These are phyloP conservation scores for Aspergillus pseudoterreus DNA, from an alignment of 2,329 filamentous ascomycete species.

Conservation along the genomic window DNA sequence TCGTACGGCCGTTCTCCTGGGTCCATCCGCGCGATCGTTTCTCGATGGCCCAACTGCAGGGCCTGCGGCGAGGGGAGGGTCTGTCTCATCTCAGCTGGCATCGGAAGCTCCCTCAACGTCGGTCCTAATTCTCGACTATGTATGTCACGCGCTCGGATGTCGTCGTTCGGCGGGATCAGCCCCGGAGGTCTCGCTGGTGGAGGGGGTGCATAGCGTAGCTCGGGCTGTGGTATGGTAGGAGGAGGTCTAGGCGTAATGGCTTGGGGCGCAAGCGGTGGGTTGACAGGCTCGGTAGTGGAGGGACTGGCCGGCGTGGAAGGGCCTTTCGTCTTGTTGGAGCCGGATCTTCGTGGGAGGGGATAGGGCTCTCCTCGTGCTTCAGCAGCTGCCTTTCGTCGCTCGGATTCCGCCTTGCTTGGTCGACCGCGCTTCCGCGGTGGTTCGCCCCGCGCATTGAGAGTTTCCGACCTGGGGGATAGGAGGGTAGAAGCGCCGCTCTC, in stretches of 20 bases:
- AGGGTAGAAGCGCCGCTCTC: constrained; percentile 32
- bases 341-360: constrained; percentile 29
- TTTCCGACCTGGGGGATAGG: constrained; percentile 33
- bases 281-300: constrained; percentile 18
- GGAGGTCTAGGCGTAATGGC: constrained; percentile 9
- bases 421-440: constrained; percentile 41
- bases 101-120: constrained; percentile 25
- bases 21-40: constrained; percentile 23
- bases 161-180: constrained; percentile 11
- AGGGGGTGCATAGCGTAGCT: constrained; percentile 19
- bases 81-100: constrained; percentile 24
- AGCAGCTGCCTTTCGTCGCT: constrained; percentile 35
- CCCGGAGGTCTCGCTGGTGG: constrained; percentile 11
- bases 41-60: constrained; percentile 26
- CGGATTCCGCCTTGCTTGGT: constrained; percentile 40
- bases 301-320: constrained; percentile 30
- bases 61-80: constrained; percentile 27
- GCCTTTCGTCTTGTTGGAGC: constrained; percentile 23
- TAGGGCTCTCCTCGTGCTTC: constrained; percentile 38
- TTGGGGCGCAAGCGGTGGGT: constrained; percentile 18
- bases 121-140: constrained; percentile 18
- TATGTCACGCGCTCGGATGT: constrained; percentile 20
- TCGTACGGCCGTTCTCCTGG: constrained; percentile 21
- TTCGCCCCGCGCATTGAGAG: constrained; percentile 22
- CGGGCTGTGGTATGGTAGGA: constrained; percentile 14